Base-by-base conservation (phyloP, 306 rosid species). In the Prosopis cineraria region DNA sequence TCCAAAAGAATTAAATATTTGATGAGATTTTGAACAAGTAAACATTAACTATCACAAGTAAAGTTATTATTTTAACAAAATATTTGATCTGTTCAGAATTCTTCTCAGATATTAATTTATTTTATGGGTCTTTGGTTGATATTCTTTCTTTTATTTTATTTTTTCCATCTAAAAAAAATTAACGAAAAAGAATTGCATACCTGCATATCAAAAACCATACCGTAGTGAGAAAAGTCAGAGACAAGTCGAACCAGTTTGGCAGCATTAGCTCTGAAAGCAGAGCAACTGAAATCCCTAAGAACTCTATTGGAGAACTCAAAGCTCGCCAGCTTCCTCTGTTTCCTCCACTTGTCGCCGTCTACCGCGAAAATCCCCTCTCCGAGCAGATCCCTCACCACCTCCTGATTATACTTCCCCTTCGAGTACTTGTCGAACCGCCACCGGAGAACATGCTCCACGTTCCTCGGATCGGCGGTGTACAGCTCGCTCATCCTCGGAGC, bases 261-360 rank as follows among this genome's bases (percentile, higher is more conserved):
- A 68, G 91, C 88, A 44, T 84, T 87, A 40, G 16, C 74, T 72
- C 93, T 81, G 30, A 89, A 89, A 60, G 84, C 89, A 12, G 83
- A 63, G n/a, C n/a, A n/a, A n/a, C n/a, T n/a, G n/a, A n/a, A n/a
- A n/a, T n/a, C n/a, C n/a, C n/a, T n/a, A n/a, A 90, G 90, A 72
- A 87, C 85, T 68, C 92, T 85, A 0, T 91, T 84, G 0, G 97
- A 87, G 45, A 92, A 92, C 79, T 89, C 97, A 70, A 74, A 78
- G 56, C 93, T 88, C 0, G 86, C 89, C 59, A 90, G 84, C 79
- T 89, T 92, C 82, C 93, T 87, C 73, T 92, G 96, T 41, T 87
- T 85, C 73, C 73, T 81, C 97, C 97, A 92, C 80, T 76, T 82
- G 0, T 84, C 92, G 13, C 92, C 92, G 73, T 92, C 93, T 40